Percentiles rank a stretch among this genome's conserved stretches.
These are phyloP conservation scores for Evernia prunastri DNA, from an alignment of 495 filamentous ascomycete genomes.

Conservation along the genomic window DNA sequence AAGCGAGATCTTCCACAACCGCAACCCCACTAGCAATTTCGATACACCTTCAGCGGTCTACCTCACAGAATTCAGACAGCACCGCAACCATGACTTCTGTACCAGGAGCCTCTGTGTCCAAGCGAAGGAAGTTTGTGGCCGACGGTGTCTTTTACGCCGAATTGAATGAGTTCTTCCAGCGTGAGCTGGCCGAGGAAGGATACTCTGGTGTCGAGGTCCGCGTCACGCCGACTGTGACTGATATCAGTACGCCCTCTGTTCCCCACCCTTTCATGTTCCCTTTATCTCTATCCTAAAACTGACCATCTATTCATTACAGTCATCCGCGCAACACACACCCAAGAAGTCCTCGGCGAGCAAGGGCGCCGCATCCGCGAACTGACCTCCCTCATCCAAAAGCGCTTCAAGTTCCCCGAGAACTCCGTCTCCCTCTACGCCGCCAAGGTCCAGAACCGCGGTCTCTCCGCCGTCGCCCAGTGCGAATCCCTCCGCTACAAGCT, in stretches of 20 bases:
- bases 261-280: not conserved
- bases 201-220: conserved; percentile 99
- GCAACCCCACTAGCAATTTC: conserved; percentile 28
- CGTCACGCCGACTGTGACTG: conserved; percentile 98
- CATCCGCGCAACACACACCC: conserved; percentile 99
- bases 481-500: conserved; percentile 99
- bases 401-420: conserved; percentile 99
- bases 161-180: conserved; percentile 99
- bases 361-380: conserved; percentile 99
- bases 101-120: conserved; percentile 70
- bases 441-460: conserved; percentile 99
- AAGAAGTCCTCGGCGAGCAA: conserved; percentile 99
- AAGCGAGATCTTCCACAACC: conserved; percentile 24
- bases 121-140: conserved; percentile 99
- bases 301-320: conserved; percentile 47
- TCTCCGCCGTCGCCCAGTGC: conserved; percentile 99
- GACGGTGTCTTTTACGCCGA: conserved; percentile 99
- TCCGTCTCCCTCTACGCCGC: conserved; percentile 98
- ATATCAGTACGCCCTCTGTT: conserved; percentile 70
- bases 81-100: conserved; percentile 54
- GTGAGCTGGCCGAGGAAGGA: conserved; percentile 98
- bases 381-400: conserved; percentile 99
- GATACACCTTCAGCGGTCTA: conserved; percentile 15
- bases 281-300: not conserved
- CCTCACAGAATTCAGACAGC: not conserved